These are phyloP conservation scores for Aspergillus hortae DNA, from an alignment of 2,329 filamentous ascomycete genomes.

Conservation along the genomic window DNA sequence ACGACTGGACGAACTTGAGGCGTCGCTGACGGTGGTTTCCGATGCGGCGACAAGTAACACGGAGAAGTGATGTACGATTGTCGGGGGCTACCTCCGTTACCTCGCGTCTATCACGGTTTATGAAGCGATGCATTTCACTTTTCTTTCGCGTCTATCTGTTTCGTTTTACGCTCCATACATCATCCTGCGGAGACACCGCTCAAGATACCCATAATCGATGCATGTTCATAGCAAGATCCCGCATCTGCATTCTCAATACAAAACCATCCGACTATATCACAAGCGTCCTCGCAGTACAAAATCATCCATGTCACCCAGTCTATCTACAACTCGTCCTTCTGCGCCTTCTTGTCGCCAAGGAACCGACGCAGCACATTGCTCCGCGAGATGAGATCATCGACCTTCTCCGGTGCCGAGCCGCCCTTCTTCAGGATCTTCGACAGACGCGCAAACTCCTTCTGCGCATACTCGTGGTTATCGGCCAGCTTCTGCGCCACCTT, in stretches of 20 bases:
- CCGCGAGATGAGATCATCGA: slow-evolving; percentile 81
- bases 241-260: too few species aligned
- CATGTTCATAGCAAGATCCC: too few species aligned
- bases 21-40: slow-evolving; percentile 60
- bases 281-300: not conserved
- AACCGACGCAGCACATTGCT: slow-evolving; percentile 86
- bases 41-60: slow-evolving; percentile 23
- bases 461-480: slow-evolving; percentile 71
- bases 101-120: not conserved
- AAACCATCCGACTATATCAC: not conserved
- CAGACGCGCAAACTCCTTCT: slow-evolving; percentile 81
- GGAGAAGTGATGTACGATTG: slow-evolving; percentile 10
- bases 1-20: slow-evolving; percentile 77
- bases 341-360: slow-evolving; percentile 53
- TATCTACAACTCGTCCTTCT: slow-evolving; percentile 64
- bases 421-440: slow-evolving; percentile 81
- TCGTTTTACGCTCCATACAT: not conserved
- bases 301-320: slow-evolving; percentile 11
- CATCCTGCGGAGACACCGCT: not conserved
- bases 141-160: not conserved
- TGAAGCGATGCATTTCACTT: not conserved
- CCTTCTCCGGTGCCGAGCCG: slow-evolving; percentile 76
- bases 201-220: slow-evolving; percentile 3
- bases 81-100: not conserved
- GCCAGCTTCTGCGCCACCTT: slow-evolving; percentile 83